Evolutionary conservation across 2,329 filamentous ascomycete species (phyloP).

Genomic region (Clarireedia sp.): DNA sequence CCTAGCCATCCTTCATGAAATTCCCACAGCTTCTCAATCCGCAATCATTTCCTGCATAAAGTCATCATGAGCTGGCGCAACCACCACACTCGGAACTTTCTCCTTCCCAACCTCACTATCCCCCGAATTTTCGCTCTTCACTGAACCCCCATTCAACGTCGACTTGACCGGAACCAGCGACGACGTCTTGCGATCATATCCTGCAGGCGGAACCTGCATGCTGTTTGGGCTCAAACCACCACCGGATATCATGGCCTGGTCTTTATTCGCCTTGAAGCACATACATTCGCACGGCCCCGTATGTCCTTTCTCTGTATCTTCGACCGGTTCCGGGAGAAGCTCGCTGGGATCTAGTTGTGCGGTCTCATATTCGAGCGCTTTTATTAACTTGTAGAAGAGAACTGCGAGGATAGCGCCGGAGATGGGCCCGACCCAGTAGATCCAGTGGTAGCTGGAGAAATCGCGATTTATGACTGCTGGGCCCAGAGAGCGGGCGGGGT

Average conservation of each 20-base stretch:
- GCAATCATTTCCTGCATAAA: slow-evolving; percentile 8
- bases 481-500: slow-evolving; percentile 40
- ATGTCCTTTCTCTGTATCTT: slow-evolving; percentile 7
- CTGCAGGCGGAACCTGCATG: background rate
- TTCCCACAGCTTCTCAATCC: background rate
- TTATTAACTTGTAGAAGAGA: slow-evolving; percentile 43
- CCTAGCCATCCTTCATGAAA: no score
- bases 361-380: slow-evolving; percentile 43
- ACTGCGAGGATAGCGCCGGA: slow-evolving; percentile 42
- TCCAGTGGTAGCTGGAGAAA: slow-evolving; percentile 39
- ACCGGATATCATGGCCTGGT: background rate
- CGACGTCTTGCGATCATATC: background rate
- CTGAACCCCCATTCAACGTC: background rate
- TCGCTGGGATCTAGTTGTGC: slow-evolving; percentile 3
- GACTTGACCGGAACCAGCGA: background rate
- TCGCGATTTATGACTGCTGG: slow-evolving; percentile 36
- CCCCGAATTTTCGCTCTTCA: background rate
- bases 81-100: background rate
- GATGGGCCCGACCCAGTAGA: slow-evolving; percentile 43
- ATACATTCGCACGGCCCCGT: slow-evolving; percentile 7
- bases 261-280: slow-evolving; percentile 4
- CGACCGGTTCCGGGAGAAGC: background rate
- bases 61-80: background rate
- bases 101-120: background rate
- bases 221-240: background rate